phyloP scores from a whole-genome alignment of 352 stramenopile species.

The Globisporangium spiculum region DNA sequence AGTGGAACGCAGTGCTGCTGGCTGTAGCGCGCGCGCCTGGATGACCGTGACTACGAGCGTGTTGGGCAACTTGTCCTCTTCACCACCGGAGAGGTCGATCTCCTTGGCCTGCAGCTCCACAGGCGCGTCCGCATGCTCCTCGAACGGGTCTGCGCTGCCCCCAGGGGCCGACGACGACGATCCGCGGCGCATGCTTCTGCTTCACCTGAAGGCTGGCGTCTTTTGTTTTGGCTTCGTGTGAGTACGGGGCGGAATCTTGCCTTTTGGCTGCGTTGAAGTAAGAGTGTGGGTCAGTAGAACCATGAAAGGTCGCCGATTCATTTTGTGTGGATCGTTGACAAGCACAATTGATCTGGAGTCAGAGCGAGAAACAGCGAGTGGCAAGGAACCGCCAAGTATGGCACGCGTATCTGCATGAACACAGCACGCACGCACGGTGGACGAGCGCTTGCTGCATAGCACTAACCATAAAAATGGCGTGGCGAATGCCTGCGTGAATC shows the following conservation, averaged over 20 bases:
- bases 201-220: neutral
- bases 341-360: no score
- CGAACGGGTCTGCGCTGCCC: slow-evolving; percentile 14
- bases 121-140: slow-evolving; percentile 25
- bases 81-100: slow-evolving; percentile 43
- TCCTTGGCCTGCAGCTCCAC: slow-evolving; percentile 65
- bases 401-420: neutral
- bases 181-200: slow-evolving; percentile 2
- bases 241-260: neutral
- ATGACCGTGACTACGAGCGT: slow-evolving; percentile 71
- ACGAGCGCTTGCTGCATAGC: neutral
- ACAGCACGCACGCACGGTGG: neutral
- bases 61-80: slow-evolving; percentile 63
- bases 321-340: no score
- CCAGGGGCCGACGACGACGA: neutral
- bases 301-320: neutral
- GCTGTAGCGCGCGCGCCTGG: slow-evolving; percentile 52
- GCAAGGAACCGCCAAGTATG: neutral
- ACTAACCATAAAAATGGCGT: neutral
- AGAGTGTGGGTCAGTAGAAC: neutral
- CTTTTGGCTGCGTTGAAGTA: neutral
- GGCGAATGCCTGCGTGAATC: neutral
- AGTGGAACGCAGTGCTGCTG: slow-evolving; percentile 45
- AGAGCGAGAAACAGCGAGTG: no score
- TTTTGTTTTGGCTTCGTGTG: neutral